phyloP scores from a whole-genome alignment of 2,329 filamentous ascomycete species.

The Sporothrix pseudoabietina region DNA sequence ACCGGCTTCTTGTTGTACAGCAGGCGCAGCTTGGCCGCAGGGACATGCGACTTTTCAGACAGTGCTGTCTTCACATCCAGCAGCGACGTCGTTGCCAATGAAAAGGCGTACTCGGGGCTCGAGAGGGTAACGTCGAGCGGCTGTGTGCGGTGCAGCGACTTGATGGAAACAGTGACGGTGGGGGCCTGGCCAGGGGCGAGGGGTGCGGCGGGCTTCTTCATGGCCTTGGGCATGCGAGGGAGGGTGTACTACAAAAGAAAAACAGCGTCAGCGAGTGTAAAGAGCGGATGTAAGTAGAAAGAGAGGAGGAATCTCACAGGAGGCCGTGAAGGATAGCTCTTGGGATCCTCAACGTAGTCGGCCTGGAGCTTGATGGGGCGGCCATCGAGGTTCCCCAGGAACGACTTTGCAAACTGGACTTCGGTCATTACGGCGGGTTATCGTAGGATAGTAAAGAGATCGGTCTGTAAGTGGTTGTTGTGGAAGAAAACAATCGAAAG shows the following conservation, averaged over 20 bases:
- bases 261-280: not conserved
- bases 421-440: conserved; percentile 66
- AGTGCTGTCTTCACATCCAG: conserved; percentile 76
- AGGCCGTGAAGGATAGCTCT: conserved; percentile 71
- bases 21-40: conserved; percentile 80
- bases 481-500: not conserved
- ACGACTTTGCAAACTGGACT: conserved; percentile 79
- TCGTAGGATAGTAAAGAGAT: not conserved
- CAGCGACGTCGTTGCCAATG: conserved; percentile 67
- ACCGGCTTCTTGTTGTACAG: conserved; percentile 86
- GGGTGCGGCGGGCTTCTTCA: conserved; percentile 52
- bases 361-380: conserved; percentile 79
- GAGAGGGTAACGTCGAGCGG: conserved; percentile 64
- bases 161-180: conserved; percentile 63
- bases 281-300: not conserved
- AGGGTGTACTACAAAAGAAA: conserved; percentile 64
- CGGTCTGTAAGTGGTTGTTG: not conserved
- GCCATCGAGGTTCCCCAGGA: conserved; percentile 77
- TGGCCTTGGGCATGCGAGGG: conserved; percentile 64
- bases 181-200: conserved; percentile 56
- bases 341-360: conserved; percentile 87
- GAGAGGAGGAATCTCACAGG: conserved; percentile 61
- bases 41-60: conserved; percentile 62
- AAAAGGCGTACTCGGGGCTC: conserved; percentile 48
- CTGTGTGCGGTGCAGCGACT: conserved; percentile 72